A percentile compares a stretch with the other conserved stretches of the same genome.
Evolutionary conservation across 345 rosid species (phyloP).

Genomic region (Eucalyptus dawsonii): DNA sequence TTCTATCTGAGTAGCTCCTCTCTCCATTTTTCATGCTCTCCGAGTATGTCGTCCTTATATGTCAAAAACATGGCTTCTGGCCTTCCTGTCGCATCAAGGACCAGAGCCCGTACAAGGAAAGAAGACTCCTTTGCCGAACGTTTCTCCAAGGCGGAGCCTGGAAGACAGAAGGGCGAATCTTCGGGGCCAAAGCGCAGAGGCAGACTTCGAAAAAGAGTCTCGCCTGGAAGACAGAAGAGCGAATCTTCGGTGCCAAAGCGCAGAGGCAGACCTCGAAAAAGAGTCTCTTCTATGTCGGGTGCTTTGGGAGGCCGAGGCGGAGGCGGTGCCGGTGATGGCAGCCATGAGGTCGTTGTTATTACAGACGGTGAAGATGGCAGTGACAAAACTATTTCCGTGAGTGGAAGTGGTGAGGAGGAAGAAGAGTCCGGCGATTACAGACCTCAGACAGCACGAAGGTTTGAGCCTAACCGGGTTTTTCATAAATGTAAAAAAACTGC

Average conservation of each 20-base stretch:
- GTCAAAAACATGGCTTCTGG: neutral
- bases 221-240: too few species aligned
- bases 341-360: neutral
- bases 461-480: neutral
- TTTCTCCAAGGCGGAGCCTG: neutral
- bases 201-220: too few species aligned
- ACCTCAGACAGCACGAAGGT: neutral
- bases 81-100: neutral
- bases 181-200: too few species aligned
- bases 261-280: neutral
- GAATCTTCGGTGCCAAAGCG: neutral
- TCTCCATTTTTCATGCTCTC: neutral
- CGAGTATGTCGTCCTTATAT: neutral
- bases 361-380: neutral
- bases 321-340: neutral
- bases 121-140: neutral
- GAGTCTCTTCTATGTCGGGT: neutral
- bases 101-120: neutral
- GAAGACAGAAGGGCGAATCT: neutral
- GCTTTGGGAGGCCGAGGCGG: neutral
- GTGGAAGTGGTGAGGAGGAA: neutral
- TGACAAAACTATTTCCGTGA: neutral
- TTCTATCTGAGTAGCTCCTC: neutral
- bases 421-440: neutral
- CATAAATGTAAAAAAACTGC: neutral